phyloP scores from a whole-genome alignment of 2,329 filamentous ascomycete species.

The Penicillium sp. region DNA sequence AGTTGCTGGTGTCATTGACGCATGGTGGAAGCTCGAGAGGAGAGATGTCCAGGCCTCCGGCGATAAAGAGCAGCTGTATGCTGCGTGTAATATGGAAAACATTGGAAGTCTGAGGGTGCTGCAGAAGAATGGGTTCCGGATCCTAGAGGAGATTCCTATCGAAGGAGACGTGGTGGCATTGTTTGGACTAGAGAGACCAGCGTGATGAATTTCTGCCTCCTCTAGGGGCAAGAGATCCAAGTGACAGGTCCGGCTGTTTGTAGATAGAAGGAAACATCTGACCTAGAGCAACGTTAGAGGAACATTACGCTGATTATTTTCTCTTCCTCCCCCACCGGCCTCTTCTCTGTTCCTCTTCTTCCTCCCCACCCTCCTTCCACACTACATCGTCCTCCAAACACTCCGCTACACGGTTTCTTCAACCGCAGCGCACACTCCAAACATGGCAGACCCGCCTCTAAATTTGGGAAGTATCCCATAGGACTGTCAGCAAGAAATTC shows the following conservation, averaged over 20 bases:
- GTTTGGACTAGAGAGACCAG: conserved; percentile 12
- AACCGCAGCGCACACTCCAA: background rate
- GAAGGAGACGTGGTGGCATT: conserved; percentile 21
- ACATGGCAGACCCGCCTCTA: background rate
- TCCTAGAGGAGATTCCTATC: conserved; percentile 11
- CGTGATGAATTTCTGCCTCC: background rate
- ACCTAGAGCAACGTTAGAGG: background rate
- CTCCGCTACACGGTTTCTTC: background rate
- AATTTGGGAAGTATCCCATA: background rate
- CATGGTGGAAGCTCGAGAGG: conserved; percentile 27
- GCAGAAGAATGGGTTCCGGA: conserved; percentile 18
- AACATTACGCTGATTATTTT: background rate
- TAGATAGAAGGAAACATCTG: background rate
- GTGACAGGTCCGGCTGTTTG: background rate
- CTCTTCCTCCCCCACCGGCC: too few species aligned
- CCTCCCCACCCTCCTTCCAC: background rate
- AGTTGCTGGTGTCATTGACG: conserved; percentile 21
- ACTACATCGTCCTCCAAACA: background rate
- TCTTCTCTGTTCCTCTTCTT: background rate
- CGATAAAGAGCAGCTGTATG: conserved; percentile 19
- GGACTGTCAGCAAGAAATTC: background rate
- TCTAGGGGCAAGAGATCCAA: background rate
- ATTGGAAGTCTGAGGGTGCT: conserved; percentile 24
- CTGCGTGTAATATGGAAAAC: conserved; percentile 21
- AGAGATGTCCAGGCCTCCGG: background rate